Base-by-base conservation (phyloP, 192 early-diverging fungal species). In the Backusella psychrophila region DNA sequence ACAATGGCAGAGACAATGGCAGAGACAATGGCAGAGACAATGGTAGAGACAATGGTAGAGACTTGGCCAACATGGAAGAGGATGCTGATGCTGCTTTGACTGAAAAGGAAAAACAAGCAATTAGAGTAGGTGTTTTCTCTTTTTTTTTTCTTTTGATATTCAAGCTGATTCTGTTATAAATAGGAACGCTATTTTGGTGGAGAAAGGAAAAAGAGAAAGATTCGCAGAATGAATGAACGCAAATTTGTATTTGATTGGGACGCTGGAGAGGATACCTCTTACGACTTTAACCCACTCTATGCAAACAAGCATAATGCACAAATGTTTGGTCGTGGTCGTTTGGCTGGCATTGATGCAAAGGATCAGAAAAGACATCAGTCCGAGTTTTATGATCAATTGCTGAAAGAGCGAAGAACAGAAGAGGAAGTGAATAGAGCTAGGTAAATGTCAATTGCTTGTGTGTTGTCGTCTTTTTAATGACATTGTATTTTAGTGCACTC, bases 241-340 rank as follows among this genome's bases (percentile, higher is more conserved):
- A 97, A 96, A 78, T 98, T 99, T 82, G 94, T 96, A 17, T 99
- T 99, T 87, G 98, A 97, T 80, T 99, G 98, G 98, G 95, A 93
- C 71, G 93, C 95, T 0, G 86, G 87, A 31, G 98, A 99, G 81
- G 98, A 99, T 77, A 99, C 98, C 3, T 97, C 97, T 19, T 85
- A 91, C 41, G 97, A 98, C 76, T 90, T 94, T 68, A 97, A 94
- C 80, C 96, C 96, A 14, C 81, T 99, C 6, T 99, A 99, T 81
- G 88, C 89, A 66, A 87, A 92, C 73, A 85, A 90, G 15, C 86
- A 89, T 71, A 87, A 87, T 71, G 84, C 87, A 38, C 90, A 90
- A 68, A 87, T 98, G 74, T 97, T 95, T 89, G 96, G 97, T 2
- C 86, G 97, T 69, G 97, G 95, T 4, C 91, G 90, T 68, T 83